Base-by-base conservation (phyloP, 495 filamentous ascomycete species). In the Bathelium albidoporum region DNA sequence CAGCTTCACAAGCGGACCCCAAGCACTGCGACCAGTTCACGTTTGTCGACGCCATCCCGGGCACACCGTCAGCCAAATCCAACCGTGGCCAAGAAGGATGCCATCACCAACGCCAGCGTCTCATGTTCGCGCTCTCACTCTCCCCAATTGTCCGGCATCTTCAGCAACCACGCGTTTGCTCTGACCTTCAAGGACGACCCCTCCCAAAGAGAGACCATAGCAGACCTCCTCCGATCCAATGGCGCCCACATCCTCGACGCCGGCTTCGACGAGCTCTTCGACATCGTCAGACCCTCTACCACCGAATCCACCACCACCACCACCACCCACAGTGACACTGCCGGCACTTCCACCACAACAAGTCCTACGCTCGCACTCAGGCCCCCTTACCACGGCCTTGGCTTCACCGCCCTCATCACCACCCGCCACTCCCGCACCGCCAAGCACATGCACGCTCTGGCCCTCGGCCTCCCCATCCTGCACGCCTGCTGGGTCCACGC, bases 391-490 rank as follows among this genome's bases (percentile, higher is more conserved):
- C 72, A 78, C 20, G 71, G 78, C 12, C 74, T 87, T 0, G 89
- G 90, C 3, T 97, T 98, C 73, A 81, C 86, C 0, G 90, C 88
- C 26, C 76, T 97, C 20, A 91, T 98, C 64, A 87, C 94, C 0
- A 89, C 97, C 72, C 82, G 82, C 31, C 87, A 96, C 73, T 95
- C 88, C 14, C 85, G 94, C n/a, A 87, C 88, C 62, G 83, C 85
- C 39, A 98, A 98, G 66, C 96, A 94, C 74, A 88, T 98, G 81
- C 93, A 97, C 72, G 94, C 94, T 0, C 84, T 98, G 14, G 92
- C 95, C 9, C 82, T 98, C 2, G 89, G 90, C 3, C 72, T 98
- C 0, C 95, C 95, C 0, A 95, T 90, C 66, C 79, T 98, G 5
- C 84, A 87, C 3, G 80, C 80, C 0, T 83, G 85, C 32, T 98